A percentile compares a stretch with the other conserved stretches of the same genome.
phyloP scores from a whole-genome alignment of 2,329 filamentous ascomycete species.

The Pseudopyricularia cyperi region DNA sequence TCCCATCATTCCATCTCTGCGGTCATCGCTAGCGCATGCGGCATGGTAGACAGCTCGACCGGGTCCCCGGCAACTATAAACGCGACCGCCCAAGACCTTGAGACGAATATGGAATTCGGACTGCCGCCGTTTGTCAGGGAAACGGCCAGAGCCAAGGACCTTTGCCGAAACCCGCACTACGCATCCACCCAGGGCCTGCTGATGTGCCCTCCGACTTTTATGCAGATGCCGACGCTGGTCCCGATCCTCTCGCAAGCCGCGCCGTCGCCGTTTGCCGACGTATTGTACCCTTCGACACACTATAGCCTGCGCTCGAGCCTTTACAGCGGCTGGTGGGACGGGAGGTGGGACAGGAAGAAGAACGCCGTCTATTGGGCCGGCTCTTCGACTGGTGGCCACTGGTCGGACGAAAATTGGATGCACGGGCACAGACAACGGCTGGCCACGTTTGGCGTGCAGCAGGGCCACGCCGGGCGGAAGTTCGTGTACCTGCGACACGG shows the following conservation, averaged over 20 bases:
- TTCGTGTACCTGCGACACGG: slow-evolving; percentile 21
- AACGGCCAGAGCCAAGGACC: slow-evolving; percentile 14
- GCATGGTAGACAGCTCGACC: neutral
- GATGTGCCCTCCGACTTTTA: slow-evolving; percentile 26
- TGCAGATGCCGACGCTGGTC: slow-evolving; percentile 22
- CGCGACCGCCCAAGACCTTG: neutral
- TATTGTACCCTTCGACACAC: slow-evolving; percentile 6
- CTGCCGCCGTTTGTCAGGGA: slow-evolving; percentile 25
- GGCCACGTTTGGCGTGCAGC: slow-evolving; percentile 17
- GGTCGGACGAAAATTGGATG: slow-evolving; percentile 20
- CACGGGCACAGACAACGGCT: slow-evolving; percentile 34
- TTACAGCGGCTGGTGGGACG: slow-evolving; percentile 27
- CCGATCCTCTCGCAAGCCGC: slow-evolving; percentile 24
- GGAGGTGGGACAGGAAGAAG: slow-evolving; percentile 33
- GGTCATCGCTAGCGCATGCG: slow-evolving; percentile 17
- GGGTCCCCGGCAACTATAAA: neutral
- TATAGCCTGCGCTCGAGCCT: slow-evolving; percentile 5
- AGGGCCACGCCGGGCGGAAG: slow-evolving; percentile 14
- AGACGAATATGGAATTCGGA: slow-evolving; percentile 4
- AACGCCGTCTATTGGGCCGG: slow-evolving; percentile 45
- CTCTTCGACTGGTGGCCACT: slow-evolving; percentile 36
- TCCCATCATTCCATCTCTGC: slow-evolving; percentile 17
- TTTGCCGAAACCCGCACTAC: slow-evolving; percentile 33
- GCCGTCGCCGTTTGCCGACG: slow-evolving; percentile 5
- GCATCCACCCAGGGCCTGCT: slow-evolving; percentile 28